A percentile compares a stretch with the other conserved stretches of the same genome.
These are phyloP conservation scores for Isochrysis galbana DNA, from an alignment of 78 protist species.

Conservation along the genomic window DNA sequence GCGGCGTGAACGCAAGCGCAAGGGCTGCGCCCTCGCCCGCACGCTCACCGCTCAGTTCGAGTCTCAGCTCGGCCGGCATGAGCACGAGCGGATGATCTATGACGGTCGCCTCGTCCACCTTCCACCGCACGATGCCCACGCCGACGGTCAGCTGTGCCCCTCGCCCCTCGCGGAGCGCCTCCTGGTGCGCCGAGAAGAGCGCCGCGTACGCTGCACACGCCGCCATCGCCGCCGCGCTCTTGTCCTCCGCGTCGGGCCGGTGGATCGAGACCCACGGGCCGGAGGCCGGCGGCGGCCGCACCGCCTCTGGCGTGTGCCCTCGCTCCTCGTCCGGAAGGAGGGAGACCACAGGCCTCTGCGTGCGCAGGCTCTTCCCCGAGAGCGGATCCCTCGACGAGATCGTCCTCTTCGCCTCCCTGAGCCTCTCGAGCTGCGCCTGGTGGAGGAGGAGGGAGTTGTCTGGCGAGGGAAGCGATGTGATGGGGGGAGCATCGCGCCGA, in stretches of 20 bases:
- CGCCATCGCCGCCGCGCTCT: background rate
- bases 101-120: background rate
- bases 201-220: slow-evolving; percentile 4
- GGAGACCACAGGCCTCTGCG: background rate
- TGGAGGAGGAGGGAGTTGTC: background rate
- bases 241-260: background rate
- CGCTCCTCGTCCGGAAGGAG: background rate
- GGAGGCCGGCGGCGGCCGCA: background rate
- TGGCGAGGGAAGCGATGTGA: background rate
- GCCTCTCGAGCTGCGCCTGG: background rate
- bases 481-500: background rate
- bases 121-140: slow-evolving; percentile 16
- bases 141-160: slow-evolving; percentile 25
- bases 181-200: slow-evolving; percentile 16
- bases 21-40: too few relatives aligned
- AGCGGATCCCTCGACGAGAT: background rate
- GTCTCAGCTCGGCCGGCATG: background rate
- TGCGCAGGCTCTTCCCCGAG: background rate
- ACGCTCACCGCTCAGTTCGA: too few relatives aligned
- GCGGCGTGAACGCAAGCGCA: too few relatives aligned
- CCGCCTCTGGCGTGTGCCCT: background rate
- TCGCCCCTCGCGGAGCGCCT: slow-evolving; percentile 21
- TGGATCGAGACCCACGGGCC: background rate
- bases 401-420: background rate
- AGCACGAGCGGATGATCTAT: slow-evolving; percentile 12